A percentile compares a stretch with the other conserved stretches of the same genome.
Evolutionary conservation across 805 yeast species (phyloP).

Genomic region (Kregervanrija delftensis): DNA sequence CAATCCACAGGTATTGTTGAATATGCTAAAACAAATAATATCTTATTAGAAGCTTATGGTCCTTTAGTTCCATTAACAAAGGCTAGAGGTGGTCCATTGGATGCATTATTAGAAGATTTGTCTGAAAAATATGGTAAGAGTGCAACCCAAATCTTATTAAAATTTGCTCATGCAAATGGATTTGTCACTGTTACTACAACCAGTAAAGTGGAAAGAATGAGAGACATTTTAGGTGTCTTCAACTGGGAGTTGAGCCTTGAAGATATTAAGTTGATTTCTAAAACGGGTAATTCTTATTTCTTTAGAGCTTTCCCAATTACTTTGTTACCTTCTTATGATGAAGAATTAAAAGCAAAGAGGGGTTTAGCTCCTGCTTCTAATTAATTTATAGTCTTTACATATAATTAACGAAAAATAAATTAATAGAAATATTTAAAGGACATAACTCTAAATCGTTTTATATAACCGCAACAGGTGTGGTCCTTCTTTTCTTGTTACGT

Average conservation of each 20-base stretch:
- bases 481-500: constrained; percentile 22
- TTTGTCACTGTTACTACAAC: constrained; percentile 42
- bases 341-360: constrained; percentile 14
- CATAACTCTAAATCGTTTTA: too few relatives aligned
- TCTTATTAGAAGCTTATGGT: constrained; percentile 38
- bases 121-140: constrained; percentile 32
- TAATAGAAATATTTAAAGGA: too few relatives aligned
- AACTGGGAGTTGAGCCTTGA: constrained; percentile 27
- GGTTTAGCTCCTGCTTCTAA: background rate
- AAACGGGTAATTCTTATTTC: constrained; percentile 20
- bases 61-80: constrained; percentile 38
- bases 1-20: constrained; percentile 47
- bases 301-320: constrained; percentile 19
- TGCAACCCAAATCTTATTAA: constrained; percentile 35
- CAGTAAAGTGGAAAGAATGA: constrained; percentile 34
- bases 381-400: too few relatives aligned
- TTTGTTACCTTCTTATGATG: constrained; percentile 14
- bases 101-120: constrained; percentile 26
- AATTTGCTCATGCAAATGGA: constrained; percentile 37
- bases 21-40: constrained; percentile 28
- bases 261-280: constrained; percentile 23
- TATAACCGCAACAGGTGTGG: too few relatives aligned
- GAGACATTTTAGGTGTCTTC: constrained; percentile 29
- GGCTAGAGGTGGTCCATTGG: constrained; percentile 24
- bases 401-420: too few relatives aligned